Percentiles rank a stretch among this genome's conserved stretches.
Conservation (phyloP, 257 asterid species). For the Petunia secreta region DNA sequence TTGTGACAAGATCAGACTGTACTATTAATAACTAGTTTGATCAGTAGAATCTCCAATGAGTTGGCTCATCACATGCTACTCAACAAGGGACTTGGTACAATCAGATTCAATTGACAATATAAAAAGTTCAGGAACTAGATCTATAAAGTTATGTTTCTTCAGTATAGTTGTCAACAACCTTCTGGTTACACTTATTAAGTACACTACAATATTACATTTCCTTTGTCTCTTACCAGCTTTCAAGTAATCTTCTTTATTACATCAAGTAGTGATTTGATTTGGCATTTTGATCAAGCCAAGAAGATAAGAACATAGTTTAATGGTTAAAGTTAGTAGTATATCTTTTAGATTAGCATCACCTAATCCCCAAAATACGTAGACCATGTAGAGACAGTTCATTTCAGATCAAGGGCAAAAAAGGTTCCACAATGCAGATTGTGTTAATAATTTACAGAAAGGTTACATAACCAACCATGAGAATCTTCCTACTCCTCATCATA, state of each 20-base stretch:
- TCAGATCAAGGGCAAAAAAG: constrained; percentile 17
- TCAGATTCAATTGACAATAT: background rate
- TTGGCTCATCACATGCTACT: constrained; percentile 1
- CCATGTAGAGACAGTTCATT: constrained; percentile 6
- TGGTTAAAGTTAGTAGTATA: background rate
- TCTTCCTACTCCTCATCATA: constrained; percentile 62
- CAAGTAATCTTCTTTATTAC: background rate
- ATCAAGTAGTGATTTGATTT: constrained; percentile 11
- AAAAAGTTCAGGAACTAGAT: background rate
- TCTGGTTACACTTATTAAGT: too few species aligned
- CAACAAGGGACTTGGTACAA: background rate
- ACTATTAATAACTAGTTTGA: constrained; percentile 11
- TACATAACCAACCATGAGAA: constrained; percentile 25
- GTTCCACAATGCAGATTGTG: background rate
- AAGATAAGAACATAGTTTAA: background rate
- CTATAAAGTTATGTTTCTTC: background rate
- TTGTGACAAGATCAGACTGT: background rate
- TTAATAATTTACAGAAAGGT: constrained; percentile 17
- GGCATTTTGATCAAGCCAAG: background rate
- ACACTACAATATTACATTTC: background rate
- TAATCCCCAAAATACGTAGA: background rate
- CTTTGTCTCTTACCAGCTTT: background rate
- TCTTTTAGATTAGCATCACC: background rate
- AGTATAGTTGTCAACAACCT: background rate
- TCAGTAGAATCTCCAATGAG: constrained; percentile 17